phyloP scores from a whole-genome alignment of 1,284 basidiomycete species.

The Microbotryum silenes-acaulis region DNA sequence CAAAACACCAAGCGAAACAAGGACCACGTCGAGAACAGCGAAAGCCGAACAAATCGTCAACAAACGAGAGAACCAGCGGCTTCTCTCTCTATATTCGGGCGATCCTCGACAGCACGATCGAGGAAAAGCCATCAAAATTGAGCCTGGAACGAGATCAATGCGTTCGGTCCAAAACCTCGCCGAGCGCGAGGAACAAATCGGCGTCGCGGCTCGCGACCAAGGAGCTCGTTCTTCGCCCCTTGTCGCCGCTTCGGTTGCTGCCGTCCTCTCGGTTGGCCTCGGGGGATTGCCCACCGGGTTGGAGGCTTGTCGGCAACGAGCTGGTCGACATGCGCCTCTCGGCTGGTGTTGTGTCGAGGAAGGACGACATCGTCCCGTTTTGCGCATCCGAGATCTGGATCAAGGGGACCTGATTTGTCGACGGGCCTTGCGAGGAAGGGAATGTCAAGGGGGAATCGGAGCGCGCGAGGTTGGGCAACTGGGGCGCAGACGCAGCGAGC shows the following conservation, averaged over 20 bases:
- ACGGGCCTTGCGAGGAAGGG: slow-evolving; percentile 7
- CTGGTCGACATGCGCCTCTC: background rate
- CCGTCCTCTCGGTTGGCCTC: background rate
- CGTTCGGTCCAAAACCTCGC: slow-evolving; percentile 18
- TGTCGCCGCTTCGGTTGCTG: slow-evolving; percentile 7
- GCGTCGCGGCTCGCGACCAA: slow-evolving; percentile 34
- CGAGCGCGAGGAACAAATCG: slow-evolving; percentile 33
- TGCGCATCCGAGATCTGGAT: too few relatives aligned
- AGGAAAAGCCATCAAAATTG: too few relatives aligned
- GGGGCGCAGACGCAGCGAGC: slow-evolving; percentile 7
- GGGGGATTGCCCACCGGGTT: background rate
- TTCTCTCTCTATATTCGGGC: too few relatives aligned
- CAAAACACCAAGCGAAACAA: too few relatives aligned
- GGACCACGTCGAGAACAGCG: too few relatives aligned
- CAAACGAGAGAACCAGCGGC: too few relatives aligned
- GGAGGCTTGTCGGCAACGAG: background rate
- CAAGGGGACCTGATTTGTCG: too few relatives aligned
- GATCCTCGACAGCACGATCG: too few relatives aligned
- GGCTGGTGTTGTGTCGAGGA: too few relatives aligned
- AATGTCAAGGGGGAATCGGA: slow-evolving; percentile 19
- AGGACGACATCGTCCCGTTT: too few relatives aligned
- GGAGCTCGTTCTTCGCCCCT: slow-evolving; percentile 17
- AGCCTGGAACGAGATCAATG: too few relatives aligned
- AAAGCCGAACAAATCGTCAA: too few relatives aligned
- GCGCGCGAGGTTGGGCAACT: slow-evolving; percentile 16